These are phyloP conservation scores for Backusella parvicylindrica DNA, from an alignment of 192 early-diverging fungal genomes.

Conservation along the genomic window DNA sequence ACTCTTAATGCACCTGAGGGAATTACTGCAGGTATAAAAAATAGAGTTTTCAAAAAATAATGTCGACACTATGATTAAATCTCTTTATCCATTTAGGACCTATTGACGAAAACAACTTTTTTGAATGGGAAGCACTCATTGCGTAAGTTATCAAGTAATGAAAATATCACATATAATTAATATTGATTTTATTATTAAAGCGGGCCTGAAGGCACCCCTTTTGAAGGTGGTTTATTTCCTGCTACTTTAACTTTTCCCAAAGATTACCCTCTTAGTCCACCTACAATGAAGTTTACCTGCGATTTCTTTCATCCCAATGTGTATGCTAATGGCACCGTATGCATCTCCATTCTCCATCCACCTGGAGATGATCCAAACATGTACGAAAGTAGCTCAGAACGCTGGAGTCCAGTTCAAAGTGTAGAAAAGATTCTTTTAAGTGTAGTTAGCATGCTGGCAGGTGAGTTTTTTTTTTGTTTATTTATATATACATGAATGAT, in stretches of 20 bases:
- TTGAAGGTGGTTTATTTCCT: slow-evolving; percentile 92
- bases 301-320: slow-evolving; percentile 97
- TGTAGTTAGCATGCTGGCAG: slow-evolving; percentile 93
- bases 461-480: slow-evolving; percentile 26
- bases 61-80: too few species aligned
- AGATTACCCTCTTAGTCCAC: slow-evolving; percentile 96
- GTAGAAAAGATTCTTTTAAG: slow-evolving; percentile 97
- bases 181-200: slow-evolving; percentile 45
- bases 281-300: slow-evolving; percentile 94
- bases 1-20: slow-evolving; percentile 90
- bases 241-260: slow-evolving; percentile 84
- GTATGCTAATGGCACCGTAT: slow-evolving; percentile 93
- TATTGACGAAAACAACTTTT: slow-evolving; percentile 80
- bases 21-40: slow-evolving; percentile 77
- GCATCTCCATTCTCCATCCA: slow-evolving; percentile 97
- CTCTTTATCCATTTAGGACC: slow-evolving; percentile 50
- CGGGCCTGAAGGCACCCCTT: slow-evolving; percentile 90
- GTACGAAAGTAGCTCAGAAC: slow-evolving; percentile 94
- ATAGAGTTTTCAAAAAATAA: not conserved
- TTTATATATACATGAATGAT: slow-evolving; percentile 14
- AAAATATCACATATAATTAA: slow-evolving; percentile 6
- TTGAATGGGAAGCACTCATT: slow-evolving; percentile 87
- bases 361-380: slow-evolving; percentile 98
- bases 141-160: slow-evolving; percentile 45
- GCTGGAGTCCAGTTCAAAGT: slow-evolving; percentile 97